Evolutionary conservation across 495 filamentous ascomycete species (phyloP), one percentile per base, ranked within the genome.

Genomic region (Penicillium psychrofluorescens): DNA sequence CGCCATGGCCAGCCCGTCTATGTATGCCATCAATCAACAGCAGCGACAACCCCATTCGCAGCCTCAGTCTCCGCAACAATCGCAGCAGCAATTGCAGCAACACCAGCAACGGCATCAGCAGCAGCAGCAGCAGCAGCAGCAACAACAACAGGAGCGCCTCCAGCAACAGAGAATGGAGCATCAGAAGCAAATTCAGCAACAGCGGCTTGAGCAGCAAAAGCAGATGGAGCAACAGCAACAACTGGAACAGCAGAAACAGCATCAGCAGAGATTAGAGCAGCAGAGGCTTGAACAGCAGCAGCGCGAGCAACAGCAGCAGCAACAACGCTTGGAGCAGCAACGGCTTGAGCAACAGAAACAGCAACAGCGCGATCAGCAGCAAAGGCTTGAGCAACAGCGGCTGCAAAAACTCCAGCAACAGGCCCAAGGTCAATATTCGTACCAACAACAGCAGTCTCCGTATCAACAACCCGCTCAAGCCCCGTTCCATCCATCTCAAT

Each of bases 41-140:
- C 60, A 58, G 31, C 56, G 56, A 27, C 55, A 53, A 16, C 41
- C 56, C 6, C 58, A 51, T 8, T 56, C 60, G 7, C 61, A 65
- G 35, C 61, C 60, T 6, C 58, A 61, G 22, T 62, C 62, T 10
- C 62, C 64, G 1, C 60, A 63, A 27, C 54, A 58, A 36, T 45
- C 48, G 29, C 51, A 63, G 16, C 55, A 52, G 14, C 54, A 61
- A 29, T 51, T 52, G 8, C 62, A 63, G 30, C 55, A 57, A 28
- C 55, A 13, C 27, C 54, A 57, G 36, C 44, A 36, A n/a, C 45
- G 47, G n/a, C 51, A 58, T 15, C 50, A 52, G 36, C 54, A 59
- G 29, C 43, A 44, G 11, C 45, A 47, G 11, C 40, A 55, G 41
- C 49, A 52, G 32, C 41, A 54, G 12, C 52, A n/a, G n/a, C n/a